Conservation (phyloP, 2,329 filamentous ascomycete species). For the Macrophomina phaseolina region DNA sequence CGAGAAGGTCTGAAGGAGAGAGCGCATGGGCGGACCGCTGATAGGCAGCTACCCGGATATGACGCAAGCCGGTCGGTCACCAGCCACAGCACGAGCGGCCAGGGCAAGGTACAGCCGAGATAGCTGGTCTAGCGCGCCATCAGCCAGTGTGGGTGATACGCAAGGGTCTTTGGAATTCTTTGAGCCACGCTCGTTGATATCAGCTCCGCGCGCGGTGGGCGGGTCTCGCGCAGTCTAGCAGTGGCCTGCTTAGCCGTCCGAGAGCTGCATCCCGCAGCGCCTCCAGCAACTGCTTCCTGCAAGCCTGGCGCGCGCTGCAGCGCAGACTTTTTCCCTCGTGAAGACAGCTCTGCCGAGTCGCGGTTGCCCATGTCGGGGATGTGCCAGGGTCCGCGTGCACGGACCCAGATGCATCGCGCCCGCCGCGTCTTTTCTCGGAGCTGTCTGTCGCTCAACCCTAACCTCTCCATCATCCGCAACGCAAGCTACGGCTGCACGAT, state of each 20-base stretch:
- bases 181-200: neutral
- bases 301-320: neutral
- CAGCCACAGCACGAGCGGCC: slow-evolving; percentile 9
- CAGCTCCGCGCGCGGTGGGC: neutral
- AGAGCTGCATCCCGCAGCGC: no score
- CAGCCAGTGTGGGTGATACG: neutral
- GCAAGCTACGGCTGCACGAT: slow-evolving; percentile 17
- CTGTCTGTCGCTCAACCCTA: slow-evolving; percentile 6
- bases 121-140: neutral
- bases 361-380: neutral
- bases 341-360: neutral
- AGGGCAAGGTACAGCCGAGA: neutral
- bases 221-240: neutral
- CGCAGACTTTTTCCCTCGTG: neutral
- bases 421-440: slow-evolving; percentile 13
- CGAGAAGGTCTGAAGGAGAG: neutral
- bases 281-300: no score
- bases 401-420: neutral
- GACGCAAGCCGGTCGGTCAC: slow-evolving; percentile 8
- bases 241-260: neutral
- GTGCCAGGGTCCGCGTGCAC: neutral
- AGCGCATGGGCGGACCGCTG: neutral
- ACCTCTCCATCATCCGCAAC: slow-evolving; percentile 9
- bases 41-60: neutral
- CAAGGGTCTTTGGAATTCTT: neutral